Evolutionary conservation across 768 basidiomycete species (phyloP), one percentile per base, ranked within the genome.

Genomic region (Lentinus tigrinus): DNA sequence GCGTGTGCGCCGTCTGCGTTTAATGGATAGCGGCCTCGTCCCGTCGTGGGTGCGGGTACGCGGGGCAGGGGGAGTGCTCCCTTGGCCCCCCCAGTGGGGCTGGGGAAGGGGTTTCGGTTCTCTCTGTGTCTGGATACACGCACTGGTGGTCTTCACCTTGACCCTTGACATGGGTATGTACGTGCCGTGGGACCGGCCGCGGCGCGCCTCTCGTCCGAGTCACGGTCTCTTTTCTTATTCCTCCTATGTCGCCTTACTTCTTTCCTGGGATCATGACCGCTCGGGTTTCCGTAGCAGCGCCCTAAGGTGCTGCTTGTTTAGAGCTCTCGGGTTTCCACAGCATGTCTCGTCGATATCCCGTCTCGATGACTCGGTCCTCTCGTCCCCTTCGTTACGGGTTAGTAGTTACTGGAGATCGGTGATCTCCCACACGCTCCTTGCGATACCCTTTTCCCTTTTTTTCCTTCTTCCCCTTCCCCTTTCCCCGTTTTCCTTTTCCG

Each of bases 1-100:
- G 63, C 14, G 56, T 64, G 46, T 56, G 53, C 57, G 57, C 38
- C 24, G 57, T 57, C 47, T 24, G 17, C 48, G 46, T 52, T 21
- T 49, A 38, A 46, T 43, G 9, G 43, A 46, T 46, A 19, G 43
- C 48, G n/a, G 28, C 27, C 38, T 24, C 19, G 56, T 13, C 27
- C 7, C 7, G 47, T 48, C 27, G 47, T 10, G 17, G 5, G n/a
- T 39, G 38, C 17, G 26, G 19, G 13, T 10, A n/a, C 27, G 47
- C 55, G 55, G 40, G 38, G 28, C 47, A 56, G 47, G 24, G 49
- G 40, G n/a, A 8, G n/a, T n/a, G n/a, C n/a, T n/a, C n/a, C n/a
- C n/a, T n/a, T n/a, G n/a, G n/a, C 42, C n/a, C 6, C 13, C 4
- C 4, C 3, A 3, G n/a, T 21, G n/a, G 21, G 7, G 23, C 47